Evolutionary conservation across 257 asterid species (phyloP), one percentile per base, ranked within the genome.

Genomic region (Nicotiana undulata): DNA sequence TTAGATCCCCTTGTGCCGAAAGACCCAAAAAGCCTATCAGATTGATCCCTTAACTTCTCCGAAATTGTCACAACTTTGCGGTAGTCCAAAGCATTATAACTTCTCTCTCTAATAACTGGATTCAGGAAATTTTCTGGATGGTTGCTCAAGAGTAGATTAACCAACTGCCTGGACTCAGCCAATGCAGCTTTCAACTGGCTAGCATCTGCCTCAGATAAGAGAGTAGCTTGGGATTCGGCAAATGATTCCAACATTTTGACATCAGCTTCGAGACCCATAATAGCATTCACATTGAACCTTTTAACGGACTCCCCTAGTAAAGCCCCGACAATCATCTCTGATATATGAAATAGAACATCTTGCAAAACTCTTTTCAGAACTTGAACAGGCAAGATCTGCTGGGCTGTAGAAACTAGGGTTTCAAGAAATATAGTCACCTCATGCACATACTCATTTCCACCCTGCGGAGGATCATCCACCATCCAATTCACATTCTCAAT

Each of bases 401-500:
- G 97, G 55, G 99, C 99, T 7, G 96, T 93, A 9, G 97, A 95
- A 64, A 92, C 90, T 84, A 92, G 87, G 5, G 99, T 95, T 84
- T 95, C 99, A 84, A 95, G 80, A 87, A 89, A 93, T 66, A 95
- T 95, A 65, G 94, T 90, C 80, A 95, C 97, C 88, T 93, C 99
- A 24, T 95, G 92, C 11, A 88, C 92, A 59, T 95, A 93, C 84
- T 95, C 99, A 79, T 95, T 95, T 51, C 98, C 99, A 28, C 92
- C 91, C 58, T 88, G 96, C 1, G 85, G 90, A 53, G 94, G 84
- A 9, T 93, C 99, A 76, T 95, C 99, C 28, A 93, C 84, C 89
- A 91, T 89, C 99, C 99, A 95, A 79, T 95, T 93, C 76, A 95
- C 96, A 82, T 92, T 95, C 86, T 95, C 99, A 58, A 94, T 92